These are phyloP conservation scores for Platanthera zijinensis DNA, from an alignment of 106 monocot species.

Conservation along the genomic window DNA sequence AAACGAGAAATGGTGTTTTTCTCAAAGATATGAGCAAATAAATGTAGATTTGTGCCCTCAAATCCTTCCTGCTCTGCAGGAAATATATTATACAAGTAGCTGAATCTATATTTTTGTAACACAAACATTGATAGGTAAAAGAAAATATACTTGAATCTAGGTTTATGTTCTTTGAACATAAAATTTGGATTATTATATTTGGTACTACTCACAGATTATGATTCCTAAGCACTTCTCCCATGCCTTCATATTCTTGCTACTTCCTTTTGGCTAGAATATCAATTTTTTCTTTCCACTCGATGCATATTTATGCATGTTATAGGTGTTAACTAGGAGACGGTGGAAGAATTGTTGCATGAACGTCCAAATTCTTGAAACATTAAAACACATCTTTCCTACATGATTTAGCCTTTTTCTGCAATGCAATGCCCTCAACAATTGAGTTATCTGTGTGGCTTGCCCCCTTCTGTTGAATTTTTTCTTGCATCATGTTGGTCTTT, in stretches of 20 bases:
- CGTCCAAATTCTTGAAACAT: neutral
- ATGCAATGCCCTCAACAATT: neutral
- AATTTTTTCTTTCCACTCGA: too few species aligned
- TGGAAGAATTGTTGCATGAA: neutral
- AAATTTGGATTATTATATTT: neutral
- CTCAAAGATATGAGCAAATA: neutral
- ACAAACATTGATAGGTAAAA: neutral
- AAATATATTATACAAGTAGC: neutral
- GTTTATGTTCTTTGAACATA: neutral
- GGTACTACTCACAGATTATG: neutral
- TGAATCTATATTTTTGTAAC: neutral
- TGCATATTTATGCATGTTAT: neutral
- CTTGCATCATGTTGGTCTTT: neutral
- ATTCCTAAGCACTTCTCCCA: neutral
- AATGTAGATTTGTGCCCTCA: neutral
- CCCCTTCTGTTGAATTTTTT: neutral
- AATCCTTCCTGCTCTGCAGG: neutral
- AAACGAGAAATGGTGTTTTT: neutral
- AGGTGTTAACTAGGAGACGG: neutral
- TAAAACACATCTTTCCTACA: neutral
- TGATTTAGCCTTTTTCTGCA: neutral
- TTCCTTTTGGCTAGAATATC: too few species aligned
- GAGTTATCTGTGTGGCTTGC: neutral
- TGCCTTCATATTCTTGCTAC: neutral
- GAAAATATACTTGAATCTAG: neutral